phyloP scores from a whole-genome alignment of 208 protist genomes.

The Trypanosomatidae sp. region DNA sequence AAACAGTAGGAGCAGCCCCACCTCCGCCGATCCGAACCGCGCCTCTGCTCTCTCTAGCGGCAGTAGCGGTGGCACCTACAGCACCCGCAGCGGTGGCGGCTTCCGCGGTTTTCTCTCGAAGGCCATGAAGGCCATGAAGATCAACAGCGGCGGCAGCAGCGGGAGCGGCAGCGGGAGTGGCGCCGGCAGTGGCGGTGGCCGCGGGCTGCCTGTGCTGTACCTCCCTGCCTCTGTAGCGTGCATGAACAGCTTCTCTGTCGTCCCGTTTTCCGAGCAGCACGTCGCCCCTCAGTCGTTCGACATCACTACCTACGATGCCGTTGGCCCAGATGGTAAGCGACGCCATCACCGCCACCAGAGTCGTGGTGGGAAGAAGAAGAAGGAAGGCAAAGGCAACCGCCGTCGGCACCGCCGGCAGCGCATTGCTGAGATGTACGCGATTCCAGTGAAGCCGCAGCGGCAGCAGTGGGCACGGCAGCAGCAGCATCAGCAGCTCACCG shows the following conservation, averaged over 20 bases:
- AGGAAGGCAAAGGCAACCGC: background rate
- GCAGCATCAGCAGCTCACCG: constrained; percentile 18
- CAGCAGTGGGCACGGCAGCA: constrained; percentile 28
- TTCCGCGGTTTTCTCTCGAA: no score
- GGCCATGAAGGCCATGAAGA: no score
- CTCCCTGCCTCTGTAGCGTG: constrained; percentile 22
- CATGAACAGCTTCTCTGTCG: constrained; percentile 12
- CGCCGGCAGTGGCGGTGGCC: constrained; percentile 21
- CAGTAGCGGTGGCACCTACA: no score
- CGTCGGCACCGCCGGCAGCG: background rate
- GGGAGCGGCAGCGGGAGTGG: background rate
- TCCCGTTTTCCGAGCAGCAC: constrained; percentile 6
- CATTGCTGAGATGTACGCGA: background rate
- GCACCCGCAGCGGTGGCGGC: no score
- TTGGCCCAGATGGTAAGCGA: no score
- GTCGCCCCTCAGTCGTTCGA: background rate
- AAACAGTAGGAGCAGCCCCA: no score
- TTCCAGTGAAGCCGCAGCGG: background rate
- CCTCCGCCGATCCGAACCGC: no score
- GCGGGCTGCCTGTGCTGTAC: constrained; percentile 26
- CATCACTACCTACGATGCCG: constrained; percentile 3
- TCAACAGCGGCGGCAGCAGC: background rate
- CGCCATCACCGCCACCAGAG: background rate
- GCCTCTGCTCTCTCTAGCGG: no score
- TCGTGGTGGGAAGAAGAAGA: background rate